phyloP scores from a whole-genome alignment of 257 asterid genomes.

The Solanum pennellii region DNA sequence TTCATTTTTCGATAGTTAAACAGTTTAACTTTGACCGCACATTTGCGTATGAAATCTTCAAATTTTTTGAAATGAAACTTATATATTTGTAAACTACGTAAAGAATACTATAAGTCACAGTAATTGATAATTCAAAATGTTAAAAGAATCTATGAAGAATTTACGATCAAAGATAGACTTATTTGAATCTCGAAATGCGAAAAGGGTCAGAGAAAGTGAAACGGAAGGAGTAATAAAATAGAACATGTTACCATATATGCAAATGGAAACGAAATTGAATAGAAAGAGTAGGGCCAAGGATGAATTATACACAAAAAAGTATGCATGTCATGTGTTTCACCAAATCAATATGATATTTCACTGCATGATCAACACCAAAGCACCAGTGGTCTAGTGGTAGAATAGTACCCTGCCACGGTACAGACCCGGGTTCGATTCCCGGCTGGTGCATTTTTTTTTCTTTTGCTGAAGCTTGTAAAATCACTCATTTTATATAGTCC shows the following conservation, averaged over 20 bases:
- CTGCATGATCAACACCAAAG: not conserved
- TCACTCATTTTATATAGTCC: not conserved
- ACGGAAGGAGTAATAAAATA: not conserved
- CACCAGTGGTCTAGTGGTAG: conserved; percentile 97
- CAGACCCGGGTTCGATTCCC: conserved; percentile 94
- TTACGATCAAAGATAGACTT: too few relatives aligned
- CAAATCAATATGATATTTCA: not conserved
- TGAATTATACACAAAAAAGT: not conserved
- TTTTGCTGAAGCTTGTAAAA: not conserved
- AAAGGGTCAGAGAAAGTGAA: too few relatives aligned
- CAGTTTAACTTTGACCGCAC: too few relatives aligned
- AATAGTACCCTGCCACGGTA: conserved; percentile 88
- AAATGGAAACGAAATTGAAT: not conserved
- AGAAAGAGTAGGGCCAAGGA: not conserved
- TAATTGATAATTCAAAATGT: too few relatives aligned
- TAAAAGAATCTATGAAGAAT: too few relatives aligned
- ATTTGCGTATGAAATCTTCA: too few relatives aligned
- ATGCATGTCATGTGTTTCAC: not conserved
- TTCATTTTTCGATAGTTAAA: too few relatives aligned
- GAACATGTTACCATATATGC: not conserved
- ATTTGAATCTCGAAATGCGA: too few relatives aligned
- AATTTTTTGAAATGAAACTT: too few relatives aligned
- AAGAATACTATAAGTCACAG: too few relatives aligned
- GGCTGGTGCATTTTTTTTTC: conserved; percentile 59
- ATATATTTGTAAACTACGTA: too few relatives aligned